These are phyloP conservation scores for Phyllosticta citrichinensis DNA, from an alignment of 2,329 filamentous ascomycete genomes.

Conservation along the genomic window DNA sequence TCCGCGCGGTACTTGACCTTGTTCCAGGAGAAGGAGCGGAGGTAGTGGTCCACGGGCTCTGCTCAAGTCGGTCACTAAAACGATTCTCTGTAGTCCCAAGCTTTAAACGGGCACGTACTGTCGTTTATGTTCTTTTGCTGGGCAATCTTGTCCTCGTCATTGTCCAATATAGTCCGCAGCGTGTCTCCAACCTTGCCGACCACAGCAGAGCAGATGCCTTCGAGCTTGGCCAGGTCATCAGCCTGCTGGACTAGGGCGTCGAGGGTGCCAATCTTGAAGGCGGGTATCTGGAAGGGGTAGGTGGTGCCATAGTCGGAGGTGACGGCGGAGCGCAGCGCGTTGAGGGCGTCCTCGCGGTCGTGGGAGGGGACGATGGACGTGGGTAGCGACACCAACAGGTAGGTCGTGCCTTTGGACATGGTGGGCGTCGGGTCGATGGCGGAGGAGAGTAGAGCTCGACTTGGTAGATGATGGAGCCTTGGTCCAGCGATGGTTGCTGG, in stretches of 20 bases:
- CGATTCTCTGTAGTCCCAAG: background rate
- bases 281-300: conserved; percentile 70
- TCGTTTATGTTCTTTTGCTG: conserved; percentile 92
- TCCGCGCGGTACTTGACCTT: conserved; percentile 95
- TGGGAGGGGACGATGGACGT: conserved; percentile 74
- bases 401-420: conserved; percentile 48
- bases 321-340: conserved; percentile 62
- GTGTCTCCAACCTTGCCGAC: conserved; percentile 85
- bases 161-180: conserved; percentile 70
- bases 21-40: conserved; percentile 88
- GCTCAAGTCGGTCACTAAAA: conserved; percentile 11
- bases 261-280: conserved; percentile 95
- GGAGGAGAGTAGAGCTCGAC: background rate
- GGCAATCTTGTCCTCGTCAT: conserved; percentile 70
- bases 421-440: background rate
- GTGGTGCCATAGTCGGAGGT: conserved; percentile 65
- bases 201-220: conserved; percentile 66
- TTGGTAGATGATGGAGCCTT: background rate
- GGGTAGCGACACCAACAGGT: conserved; percentile 83
- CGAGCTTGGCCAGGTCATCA: conserved; percentile 86
- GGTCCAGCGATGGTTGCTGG: background rate
- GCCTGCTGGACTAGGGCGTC: conserved; percentile 94
- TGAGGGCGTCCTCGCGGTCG: conserved; percentile 71
- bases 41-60: conserved; percentile 95
- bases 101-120: conserved; percentile 47